Evolutionary conservation across 2,329 filamentous ascomycete species (phyloP).

Genomic region (Fusarium tjaetaba): DNA sequence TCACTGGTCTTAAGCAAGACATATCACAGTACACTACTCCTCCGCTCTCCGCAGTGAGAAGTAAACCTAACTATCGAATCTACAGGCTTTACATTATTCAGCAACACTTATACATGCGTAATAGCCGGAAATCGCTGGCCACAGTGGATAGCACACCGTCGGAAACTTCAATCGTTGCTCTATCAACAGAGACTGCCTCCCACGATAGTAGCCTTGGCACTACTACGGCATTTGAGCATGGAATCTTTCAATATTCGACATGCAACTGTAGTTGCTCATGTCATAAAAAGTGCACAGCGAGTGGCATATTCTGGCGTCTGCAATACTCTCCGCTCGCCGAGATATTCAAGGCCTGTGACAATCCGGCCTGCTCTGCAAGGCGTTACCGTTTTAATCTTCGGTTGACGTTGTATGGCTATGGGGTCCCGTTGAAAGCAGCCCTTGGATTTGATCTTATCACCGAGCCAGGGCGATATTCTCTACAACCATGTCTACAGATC

Average conservation of each 20-base stretch:
- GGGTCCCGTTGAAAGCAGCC: background rate
- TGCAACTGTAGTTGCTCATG: background rate
- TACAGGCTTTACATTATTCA: background rate
- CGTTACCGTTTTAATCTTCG: background rate
- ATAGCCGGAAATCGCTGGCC: background rate
- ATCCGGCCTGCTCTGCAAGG: background rate
- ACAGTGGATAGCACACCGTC: too few species aligned
- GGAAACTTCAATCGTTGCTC: accelerated
- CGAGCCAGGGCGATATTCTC: background rate
- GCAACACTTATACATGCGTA: background rate
- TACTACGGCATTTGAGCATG: background rate
- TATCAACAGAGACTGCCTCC: background rate
- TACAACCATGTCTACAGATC: slow-evolving; percentile 1
- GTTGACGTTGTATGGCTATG: background rate
- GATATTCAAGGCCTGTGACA: background rate
- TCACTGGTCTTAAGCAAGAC: background rate
- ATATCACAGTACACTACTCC: background rate
- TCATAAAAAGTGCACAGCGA: background rate
- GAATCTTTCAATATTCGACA: accelerated
- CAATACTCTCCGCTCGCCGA: background rate
- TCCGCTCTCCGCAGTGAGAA: too few species aligned
- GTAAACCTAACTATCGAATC: background rate
- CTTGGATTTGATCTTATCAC: background rate
- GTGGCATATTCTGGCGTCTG: slow-evolving; percentile 4
- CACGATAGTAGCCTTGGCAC: accelerated